phyloP scores from a whole-genome alignment of 495 filamentous ascomycete genomes.

The Xanthoparmelia taractica region DNA sequence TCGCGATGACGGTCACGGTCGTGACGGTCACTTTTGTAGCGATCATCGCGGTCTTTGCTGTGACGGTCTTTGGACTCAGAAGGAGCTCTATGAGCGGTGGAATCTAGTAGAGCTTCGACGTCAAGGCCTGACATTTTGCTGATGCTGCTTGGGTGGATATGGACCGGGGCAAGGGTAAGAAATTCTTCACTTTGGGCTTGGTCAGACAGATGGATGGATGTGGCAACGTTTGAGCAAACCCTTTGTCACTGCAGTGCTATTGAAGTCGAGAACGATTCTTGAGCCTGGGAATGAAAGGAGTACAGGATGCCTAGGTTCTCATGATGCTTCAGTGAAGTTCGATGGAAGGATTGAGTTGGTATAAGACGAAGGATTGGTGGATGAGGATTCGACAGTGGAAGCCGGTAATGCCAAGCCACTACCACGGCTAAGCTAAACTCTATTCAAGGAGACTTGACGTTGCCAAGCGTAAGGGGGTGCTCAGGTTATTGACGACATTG shows the following conservation, averaged over 20 bases:
- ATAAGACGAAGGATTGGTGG: neutral
- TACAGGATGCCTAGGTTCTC: neutral
- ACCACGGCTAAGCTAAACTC: neutral
- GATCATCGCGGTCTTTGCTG: conserved; percentile 50
- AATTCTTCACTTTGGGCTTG: conserved; percentile 41
- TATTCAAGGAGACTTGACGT: neutral
- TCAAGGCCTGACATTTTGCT: conserved; percentile 77
- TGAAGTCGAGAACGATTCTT: neutral
- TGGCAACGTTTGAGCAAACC: conserved; percentile 25
- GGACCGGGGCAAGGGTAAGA: conserved; percentile 27
- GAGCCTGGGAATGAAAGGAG: neutral
- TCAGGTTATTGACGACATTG: neutral
- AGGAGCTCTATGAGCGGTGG: conserved; percentile 59
- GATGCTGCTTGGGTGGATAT: conserved; percentile 22
- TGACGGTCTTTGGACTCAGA: conserved; percentile 45
- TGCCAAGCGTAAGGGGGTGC: no score
- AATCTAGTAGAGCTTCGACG: conserved; percentile 89
- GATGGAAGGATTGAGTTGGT: neutral
- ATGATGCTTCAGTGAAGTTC: neutral
- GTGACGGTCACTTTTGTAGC: conserved; percentile 40
- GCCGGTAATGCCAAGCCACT: neutral
- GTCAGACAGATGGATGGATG: conserved; percentile 36
- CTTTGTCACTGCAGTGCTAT: conserved; percentile 21
- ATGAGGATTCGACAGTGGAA: neutral
- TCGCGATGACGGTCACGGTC: conserved; percentile 49